Conservation (phyloP, 2,329 filamentous ascomycete species). For the Tolypocladium inflatum region DNA sequence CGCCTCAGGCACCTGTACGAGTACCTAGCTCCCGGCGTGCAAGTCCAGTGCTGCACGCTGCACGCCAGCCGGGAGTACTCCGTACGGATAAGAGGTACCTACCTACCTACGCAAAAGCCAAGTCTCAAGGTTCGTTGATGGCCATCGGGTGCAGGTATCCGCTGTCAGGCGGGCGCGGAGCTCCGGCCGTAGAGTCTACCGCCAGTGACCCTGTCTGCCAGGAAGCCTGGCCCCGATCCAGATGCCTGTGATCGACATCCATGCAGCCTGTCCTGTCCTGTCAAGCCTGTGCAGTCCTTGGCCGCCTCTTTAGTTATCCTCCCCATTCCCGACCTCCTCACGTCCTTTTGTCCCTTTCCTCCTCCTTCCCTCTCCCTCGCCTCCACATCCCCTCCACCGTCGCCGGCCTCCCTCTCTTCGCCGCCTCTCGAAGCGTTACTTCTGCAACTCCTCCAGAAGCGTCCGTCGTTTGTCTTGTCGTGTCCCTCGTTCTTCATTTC, state of each 20-base stretch:
- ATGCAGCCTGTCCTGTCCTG: neutral
- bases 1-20: neutral
- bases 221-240: neutral
- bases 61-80: no score
- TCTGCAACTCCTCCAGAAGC: neutral
- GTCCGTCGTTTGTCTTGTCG: neutral
- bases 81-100: no score
- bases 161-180: neutral
- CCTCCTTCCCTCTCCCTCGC: neutral
- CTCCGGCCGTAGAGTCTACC: neutral
- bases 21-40: neutral
- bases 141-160: neutral
- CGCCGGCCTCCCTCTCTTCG: neutral
- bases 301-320: neutral
- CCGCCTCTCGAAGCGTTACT: neutral
- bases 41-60: neutral
- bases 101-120: neutral
- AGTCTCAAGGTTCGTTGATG: neutral
- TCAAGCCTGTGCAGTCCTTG: neutral
- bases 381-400: constrained; percentile 2
- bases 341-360: constrained; percentile 4
- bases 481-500: neutral
- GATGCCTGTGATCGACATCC: neutral
- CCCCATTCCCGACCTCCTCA: neutral
- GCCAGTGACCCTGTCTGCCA: neutral